A percentile compares a stretch with the other conserved stretches of the same genome.
Conservation (phyloP, 139 green algal genomes). For the Coccomyxa sp. region DNA sequence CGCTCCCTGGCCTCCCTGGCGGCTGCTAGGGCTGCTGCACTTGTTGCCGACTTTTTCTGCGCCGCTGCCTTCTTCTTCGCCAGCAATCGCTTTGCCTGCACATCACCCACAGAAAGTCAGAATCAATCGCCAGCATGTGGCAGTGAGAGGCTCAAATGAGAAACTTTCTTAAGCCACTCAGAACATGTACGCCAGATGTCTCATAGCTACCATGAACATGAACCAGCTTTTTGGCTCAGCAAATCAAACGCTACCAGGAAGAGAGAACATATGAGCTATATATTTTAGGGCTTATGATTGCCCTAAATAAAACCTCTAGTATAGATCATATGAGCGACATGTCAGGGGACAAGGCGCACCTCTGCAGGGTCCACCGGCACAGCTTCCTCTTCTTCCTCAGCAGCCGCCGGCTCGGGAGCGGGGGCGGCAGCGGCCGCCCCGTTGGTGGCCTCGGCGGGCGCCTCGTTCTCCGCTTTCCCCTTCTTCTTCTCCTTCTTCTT, state of each 20-base stretch:
- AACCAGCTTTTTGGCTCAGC: no score
- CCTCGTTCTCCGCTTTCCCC: conserved; percentile 28
- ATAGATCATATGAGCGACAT: no score
- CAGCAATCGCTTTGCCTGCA: conserved; percentile 1
- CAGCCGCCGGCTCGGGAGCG: conserved; percentile 14
- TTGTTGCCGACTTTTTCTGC: conserved; percentile 3
- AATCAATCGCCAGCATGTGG: not conserved
- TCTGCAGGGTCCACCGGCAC: conserved; percentile 4
- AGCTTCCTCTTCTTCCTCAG: conserved; percentile 2
- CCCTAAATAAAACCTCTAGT: no score
- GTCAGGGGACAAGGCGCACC: not conserved
- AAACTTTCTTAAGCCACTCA: not conserved
- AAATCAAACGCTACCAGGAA: no score
- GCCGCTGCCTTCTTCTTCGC: conserved; percentile 6
- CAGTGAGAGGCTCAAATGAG: not conserved
- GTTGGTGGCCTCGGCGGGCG: conserved; percentile 3
- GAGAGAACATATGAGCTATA: no score
- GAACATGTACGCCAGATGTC: not conserved
- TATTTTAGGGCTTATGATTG: no score
- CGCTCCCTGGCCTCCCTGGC: conserved; percentile 11
- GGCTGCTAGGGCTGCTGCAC: conserved; percentile 13
- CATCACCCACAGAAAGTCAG: not conserved
- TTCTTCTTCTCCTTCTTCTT: conserved; percentile 18
- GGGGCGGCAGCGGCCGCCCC: conserved; percentile 22
- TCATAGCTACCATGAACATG: no score